Evolutionary conservation across 208 protist species (phyloP).

Genomic region (Leptomonas seymouri): DNA sequence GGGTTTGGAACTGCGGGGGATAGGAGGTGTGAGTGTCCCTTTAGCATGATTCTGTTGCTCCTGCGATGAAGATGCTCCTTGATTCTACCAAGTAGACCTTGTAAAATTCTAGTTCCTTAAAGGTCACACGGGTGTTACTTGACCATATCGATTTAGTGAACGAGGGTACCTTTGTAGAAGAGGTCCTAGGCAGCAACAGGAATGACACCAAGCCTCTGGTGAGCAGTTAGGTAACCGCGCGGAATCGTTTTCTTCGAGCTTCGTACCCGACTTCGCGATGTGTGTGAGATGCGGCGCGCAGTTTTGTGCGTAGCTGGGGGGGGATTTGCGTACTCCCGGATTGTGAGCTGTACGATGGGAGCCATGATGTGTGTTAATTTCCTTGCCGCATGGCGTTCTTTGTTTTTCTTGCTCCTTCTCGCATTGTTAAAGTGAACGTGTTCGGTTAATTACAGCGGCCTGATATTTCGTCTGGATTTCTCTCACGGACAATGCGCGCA

Average conservation of each 20-base stretch:
- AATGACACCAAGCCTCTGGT: conserved; percentile 1
- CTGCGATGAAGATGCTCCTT: not conserved
- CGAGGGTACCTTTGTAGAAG: conserved; percentile 14
- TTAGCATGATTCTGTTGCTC: conserved; percentile 3
- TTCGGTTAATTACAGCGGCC: conserved; percentile 45
- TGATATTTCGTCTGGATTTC: conserved; percentile 55
- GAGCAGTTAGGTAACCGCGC: conserved; percentile 9
- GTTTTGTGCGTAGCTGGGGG: conserved; percentile 39
- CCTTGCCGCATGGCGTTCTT: conserved; percentile 41
- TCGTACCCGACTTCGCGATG: conserved; percentile 35
- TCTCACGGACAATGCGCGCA: conserved; percentile 38
- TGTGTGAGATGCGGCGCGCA: conserved; percentile 58
- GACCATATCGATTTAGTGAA: not conserved
- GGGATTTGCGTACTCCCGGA: conserved; percentile 42
- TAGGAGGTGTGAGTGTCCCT: conserved; percentile 19
- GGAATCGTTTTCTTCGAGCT: conserved; percentile 13
- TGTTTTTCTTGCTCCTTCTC: conserved; percentile 44
- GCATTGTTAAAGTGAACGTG: conserved; percentile 60
- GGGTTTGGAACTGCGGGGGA: conserved; percentile 33
- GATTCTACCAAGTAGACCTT: not conserved
- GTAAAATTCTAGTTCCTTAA: not conserved
- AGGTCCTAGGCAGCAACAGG: not conserved
- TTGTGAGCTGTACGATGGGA: conserved; percentile 42
- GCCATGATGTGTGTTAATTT: conserved; percentile 40
- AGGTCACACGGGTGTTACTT: not conserved